phyloP scores from a whole-genome alignment of 352 stramenopile genomes.

The Aphanomyces euteiches region DNA sequence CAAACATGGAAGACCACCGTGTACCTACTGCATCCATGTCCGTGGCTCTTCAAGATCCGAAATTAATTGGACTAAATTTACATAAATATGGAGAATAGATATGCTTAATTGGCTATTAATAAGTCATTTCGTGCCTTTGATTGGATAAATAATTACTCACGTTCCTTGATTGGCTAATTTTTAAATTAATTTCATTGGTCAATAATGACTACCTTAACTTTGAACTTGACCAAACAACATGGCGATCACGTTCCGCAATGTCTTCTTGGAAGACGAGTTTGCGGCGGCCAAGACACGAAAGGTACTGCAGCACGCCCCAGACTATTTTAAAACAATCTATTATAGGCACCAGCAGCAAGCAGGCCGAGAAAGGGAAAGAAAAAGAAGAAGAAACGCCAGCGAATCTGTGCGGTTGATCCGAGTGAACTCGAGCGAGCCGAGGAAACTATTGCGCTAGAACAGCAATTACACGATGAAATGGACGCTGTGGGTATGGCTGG shows the following conservation, averaged over 20 bases:
- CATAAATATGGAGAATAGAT: background rate
- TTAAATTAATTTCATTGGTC: background rate
- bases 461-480: constrained; percentile 22
- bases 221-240: background rate
- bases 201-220: background rate
- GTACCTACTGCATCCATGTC: constrained; percentile 8
- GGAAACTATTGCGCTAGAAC: background rate
- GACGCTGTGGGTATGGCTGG: constrained; percentile 19
- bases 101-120: background rate
- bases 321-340: background rate
- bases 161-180: background rate
- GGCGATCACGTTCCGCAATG: constrained; percentile 29
- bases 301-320: background rate
- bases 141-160: background rate
- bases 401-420: background rate
- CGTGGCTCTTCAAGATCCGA: background rate
- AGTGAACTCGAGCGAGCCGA: constrained; percentile 3
- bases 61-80: too few species aligned
- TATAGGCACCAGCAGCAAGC: background rate
- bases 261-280: constrained; percentile 12
- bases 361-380: constrained; percentile 13
- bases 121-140: background rate
- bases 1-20: background rate
- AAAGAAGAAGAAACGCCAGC: background rate
- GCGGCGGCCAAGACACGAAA: background rate